Evolutionary conservation across 148 eudicot species (phyloP).

Genomic region (Vaccinium vitisidaea): DNA sequence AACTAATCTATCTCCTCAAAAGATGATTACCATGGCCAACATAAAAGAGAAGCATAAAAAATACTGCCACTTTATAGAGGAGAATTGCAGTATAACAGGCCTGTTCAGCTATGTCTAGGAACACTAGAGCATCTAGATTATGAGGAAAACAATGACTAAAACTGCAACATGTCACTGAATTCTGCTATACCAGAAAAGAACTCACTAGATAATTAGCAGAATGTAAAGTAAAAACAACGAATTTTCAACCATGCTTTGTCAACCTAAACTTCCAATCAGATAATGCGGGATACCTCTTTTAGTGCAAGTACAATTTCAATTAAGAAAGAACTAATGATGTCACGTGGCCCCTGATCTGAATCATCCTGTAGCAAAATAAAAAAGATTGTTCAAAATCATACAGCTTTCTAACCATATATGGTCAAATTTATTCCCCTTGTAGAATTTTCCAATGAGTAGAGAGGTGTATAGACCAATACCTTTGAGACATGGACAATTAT

Average conservation of each 20-base stretch:
- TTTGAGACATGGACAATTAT: constrained; percentile 66
- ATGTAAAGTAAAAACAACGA: neutral
- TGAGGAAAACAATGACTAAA: neutral
- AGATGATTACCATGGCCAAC: neutral
- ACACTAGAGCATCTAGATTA: neutral
- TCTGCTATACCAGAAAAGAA: neutral
- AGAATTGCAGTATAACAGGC: neutral
- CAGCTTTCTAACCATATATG: neutral
- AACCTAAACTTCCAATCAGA: neutral
- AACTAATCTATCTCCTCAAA: constrained; percentile 3
- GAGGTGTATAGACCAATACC: constrained; percentile 35
- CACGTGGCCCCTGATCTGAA: constrained; percentile 48
- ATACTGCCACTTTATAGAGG: neutral
- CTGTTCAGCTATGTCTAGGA: neutral
- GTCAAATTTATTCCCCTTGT: neutral
- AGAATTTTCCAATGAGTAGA: constrained; percentile 1
- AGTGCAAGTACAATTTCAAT: constrained; percentile 90
- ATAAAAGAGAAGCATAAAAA: neutral
- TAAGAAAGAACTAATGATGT: constrained; percentile 57
- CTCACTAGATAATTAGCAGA: neutral
- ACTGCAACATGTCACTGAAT: neutral
- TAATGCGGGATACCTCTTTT: constrained; percentile 66
- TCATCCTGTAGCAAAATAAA: constrained; percentile 49
- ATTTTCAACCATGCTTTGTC: neutral
- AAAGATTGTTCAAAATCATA: neutral